Conservation (phyloP, 2,329 filamentous ascomycete genomes). For the Nemania abortiva region DNA sequence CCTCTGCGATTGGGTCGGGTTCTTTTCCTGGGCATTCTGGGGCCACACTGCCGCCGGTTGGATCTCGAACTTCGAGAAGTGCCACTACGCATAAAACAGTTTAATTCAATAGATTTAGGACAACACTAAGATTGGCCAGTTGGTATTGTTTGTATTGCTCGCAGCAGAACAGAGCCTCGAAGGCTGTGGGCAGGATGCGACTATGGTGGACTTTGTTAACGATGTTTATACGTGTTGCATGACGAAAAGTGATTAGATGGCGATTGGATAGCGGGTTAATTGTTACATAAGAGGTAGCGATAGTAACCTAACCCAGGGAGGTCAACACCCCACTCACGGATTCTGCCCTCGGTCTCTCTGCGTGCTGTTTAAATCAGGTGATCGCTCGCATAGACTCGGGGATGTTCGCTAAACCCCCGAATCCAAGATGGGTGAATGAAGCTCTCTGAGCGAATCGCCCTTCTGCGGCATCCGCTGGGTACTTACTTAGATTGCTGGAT, state of each 20-base stretch:
- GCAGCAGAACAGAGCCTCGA: neutral
- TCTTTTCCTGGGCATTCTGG: neutral
- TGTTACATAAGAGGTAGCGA: neutral
- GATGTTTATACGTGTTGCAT: neutral
- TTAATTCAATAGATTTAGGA: neutral
- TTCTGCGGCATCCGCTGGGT: neutral
- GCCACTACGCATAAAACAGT: too few relatives aligned
- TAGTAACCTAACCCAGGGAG: neutral
- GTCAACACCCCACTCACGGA: neutral
- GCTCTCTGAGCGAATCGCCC: neutral
- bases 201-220: neutral
- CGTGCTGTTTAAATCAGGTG: conserved; percentile 22
- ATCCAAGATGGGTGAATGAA: neutral
- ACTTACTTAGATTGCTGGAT: too few relatives aligned
- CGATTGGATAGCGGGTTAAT: too few relatives aligned
- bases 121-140: neutral
- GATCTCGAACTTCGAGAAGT: too few relatives aligned
- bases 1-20: neutral
- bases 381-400: conserved; percentile 15
- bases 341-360: conserved; percentile 4
- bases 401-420: conserved; percentile 7
- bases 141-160: neutral
- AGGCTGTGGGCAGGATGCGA: neutral
- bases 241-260: neutral
- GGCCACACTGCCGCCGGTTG: too few relatives aligned